Base-by-base conservation (phyloP, 1,284 basidiomycete species). In the Ustilago xerochloae region DNA sequence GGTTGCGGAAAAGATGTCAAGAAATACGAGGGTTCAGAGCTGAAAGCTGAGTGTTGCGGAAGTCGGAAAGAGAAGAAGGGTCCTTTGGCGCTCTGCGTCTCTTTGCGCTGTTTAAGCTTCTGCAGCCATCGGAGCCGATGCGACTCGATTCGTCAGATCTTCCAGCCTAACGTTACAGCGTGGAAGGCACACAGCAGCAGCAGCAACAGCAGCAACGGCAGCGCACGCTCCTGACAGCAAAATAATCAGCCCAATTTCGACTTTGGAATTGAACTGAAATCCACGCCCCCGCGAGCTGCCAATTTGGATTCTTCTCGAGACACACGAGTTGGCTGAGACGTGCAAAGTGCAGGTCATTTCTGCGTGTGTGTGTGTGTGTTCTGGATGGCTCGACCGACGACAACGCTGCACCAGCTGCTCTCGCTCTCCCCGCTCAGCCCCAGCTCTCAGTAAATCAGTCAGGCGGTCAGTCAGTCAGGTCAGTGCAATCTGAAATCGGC, bases 81-180 rank as follows among this genome's bases (percentile, higher is more conserved):
- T 29, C 45, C 45, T 28, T 20, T 24, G 45, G n/a, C n/a, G n/a
- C n/a, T n/a, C n/a, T n/a, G n/a, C n/a, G n/a, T n/a, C n/a, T n/a
- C n/a, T n/a, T n/a, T n/a, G n/a, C n/a, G n/a, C n/a, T n/a, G n/a
- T n/a, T n/a, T n/a, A n/a, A n/a, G n/a, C n/a, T n/a, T n/a, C 16
- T 22, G n/a, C 33, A 2, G 18, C 10, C 16, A 55, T 55, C 53
- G 47, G 29, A 24, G 35, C 46, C 46, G 47, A 50, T 58, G 32
- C 30, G 16, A 2, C 26, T 9, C 35, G 22, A 52, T 41, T 15
- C 10, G 12, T 36, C 9, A 39, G 26, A 28, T 41, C 18, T 20
- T 13, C n/a, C 7, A 4, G n/a, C 13, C 8, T 10, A 36, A 36
- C 35, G 35, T 53, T 33, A 35, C 33, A 47, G 53, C 53, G 53